Base-by-base conservation (phyloP, 257 asterid genomes). In the Dorcoceras hygrometricum region DNA sequence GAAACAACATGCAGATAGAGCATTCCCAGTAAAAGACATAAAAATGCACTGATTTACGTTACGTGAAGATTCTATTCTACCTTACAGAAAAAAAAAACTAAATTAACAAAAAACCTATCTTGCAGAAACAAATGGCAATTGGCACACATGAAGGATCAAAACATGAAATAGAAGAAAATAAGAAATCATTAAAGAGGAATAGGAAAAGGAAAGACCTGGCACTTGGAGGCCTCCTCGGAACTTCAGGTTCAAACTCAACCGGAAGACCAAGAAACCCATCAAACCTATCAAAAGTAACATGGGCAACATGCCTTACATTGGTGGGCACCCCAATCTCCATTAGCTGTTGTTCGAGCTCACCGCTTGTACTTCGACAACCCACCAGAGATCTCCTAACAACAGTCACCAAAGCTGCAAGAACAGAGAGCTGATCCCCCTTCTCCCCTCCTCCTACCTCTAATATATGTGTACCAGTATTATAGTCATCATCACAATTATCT, bases 291-390 rank as follows among this genome's bases (percentile, higher is more conserved):
- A 83, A 85, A 12, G 91, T 85, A 16, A 85, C 91, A 79, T 85
- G 89, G 28, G 89, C 83, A 68, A 85, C 81, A 67, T 85, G 91
- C 32, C 83, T 70, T 1, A 82, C 84, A 78, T 84, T 70, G 7
- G 86, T 76, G 23, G 90, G 90, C 72, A 79, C 73, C 20, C 90
- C 86, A 76, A 84, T 84, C 70, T 84, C 90, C 90, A 84, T 80
- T 5, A 70, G 19, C 19, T 70, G 19, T 46, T 79, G 75, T 24
- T 73, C 81, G n/a, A 60, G 62, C 10, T 65, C 59, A 29, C 67
- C 39, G 57, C 78, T 64, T 0, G 63, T 64, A 56, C 46, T 51
- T 11, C 70, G 75, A 34, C 89, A 83, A 4, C 81, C 82, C 77
- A 81, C 83, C 61, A 77, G 59, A 73, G 89, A 81, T 50, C 77